Evolutionary conservation across 129 eudicot genomes (phyloP).

Genomic region (Artemisia annua): DNA sequence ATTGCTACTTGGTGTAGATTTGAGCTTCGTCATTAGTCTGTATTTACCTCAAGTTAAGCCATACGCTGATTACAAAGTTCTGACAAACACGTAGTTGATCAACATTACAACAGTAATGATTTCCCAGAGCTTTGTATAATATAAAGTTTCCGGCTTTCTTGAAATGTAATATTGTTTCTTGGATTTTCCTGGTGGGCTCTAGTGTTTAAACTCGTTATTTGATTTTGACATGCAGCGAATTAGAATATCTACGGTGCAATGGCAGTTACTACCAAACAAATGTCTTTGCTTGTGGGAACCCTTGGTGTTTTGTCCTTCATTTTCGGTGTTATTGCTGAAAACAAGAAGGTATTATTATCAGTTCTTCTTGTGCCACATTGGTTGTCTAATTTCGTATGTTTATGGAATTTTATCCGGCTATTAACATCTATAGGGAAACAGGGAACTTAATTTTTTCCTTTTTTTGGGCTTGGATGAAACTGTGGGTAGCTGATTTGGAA

Average conservation of each 20-base stretch:
- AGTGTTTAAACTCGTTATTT: slow-evolving; percentile 8
- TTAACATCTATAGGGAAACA: not conserved
- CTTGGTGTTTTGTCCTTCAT: slow-evolving; percentile 70
- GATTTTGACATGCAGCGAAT: slow-evolving; percentile 13
- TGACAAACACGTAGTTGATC: no score
- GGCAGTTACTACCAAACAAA: slow-evolving; percentile 63
- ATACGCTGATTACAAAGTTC: not conserved
- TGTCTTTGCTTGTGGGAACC: slow-evolving; percentile 59
- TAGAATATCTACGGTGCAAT: slow-evolving; percentile 28
- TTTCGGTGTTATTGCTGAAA: slow-evolving; percentile 88
- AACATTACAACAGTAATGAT: no score
- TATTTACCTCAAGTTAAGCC: not conserved
- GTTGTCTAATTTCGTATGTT: slow-evolving; percentile 7
- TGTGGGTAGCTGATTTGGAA: not conserved
- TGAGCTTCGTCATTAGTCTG: not conserved
- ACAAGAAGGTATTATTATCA: slow-evolving; percentile 62
- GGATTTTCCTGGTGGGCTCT: not conserved
- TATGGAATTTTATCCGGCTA: not conserved
- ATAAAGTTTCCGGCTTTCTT: slow-evolving; percentile 5
- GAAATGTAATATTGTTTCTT: not conserved
- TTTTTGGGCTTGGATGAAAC: not conserved
- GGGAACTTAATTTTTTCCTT: not conserved
- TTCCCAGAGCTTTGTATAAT: no score
- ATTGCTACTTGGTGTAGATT: not conserved
- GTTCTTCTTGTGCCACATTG: not conserved